phyloP scores from a whole-genome alignment of 2,329 filamentous ascomycete genomes.

The Arachnomyces sp. region DNA sequence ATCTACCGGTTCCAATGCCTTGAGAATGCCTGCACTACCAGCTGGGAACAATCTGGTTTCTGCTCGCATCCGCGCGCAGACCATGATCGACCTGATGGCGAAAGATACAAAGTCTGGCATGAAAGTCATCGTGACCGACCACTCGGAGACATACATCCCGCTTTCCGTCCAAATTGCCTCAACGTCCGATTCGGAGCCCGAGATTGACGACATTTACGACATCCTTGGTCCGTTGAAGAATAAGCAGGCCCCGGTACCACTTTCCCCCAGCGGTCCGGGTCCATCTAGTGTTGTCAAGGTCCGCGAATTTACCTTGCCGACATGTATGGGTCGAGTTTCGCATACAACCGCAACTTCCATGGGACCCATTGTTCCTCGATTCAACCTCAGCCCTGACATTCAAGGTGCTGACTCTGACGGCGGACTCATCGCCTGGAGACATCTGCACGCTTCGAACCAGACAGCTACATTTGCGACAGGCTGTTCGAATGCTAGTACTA shows the following conservation, averaged over 20 bases:
- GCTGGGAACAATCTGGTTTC: slow-evolving; percentile 37
- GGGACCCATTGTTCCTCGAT: slow-evolving; percentile 23
- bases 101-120: slow-evolving; percentile 35
- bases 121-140: slow-evolving; percentile 34
- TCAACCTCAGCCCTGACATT: slow-evolving; percentile 36
- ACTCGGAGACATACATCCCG: slow-evolving; percentile 30
- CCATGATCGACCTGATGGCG: slow-evolving; percentile 36
- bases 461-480: slow-evolving; percentile 30
- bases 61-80: slow-evolving; percentile 38
- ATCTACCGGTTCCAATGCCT: slow-evolving; percentile 12
- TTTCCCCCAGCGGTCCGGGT: neutral
- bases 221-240: slow-evolving; percentile 7
- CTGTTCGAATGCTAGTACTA: slow-evolving; percentile 26
- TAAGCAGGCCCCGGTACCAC: slow-evolving; percentile 1
- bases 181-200: slow-evolving; percentile 25
- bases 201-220: slow-evolving; percentile 21
- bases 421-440: slow-evolving; percentile 38
- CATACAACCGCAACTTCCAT: neutral
- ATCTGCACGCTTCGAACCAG: slow-evolving; percentile 35
- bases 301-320: slow-evolving; percentile 35
- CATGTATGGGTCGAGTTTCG: slow-evolving; percentile 32
- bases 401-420: slow-evolving; percentile 36
- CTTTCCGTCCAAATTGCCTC: slow-evolving; percentile 19
- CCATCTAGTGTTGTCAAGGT: slow-evolving; percentile 20
- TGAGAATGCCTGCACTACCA: slow-evolving; percentile 29